Base-by-base conservation (phyloP, 2,329 filamentous ascomycete species). In the Ophiosphaerella herpotricha region DNA sequence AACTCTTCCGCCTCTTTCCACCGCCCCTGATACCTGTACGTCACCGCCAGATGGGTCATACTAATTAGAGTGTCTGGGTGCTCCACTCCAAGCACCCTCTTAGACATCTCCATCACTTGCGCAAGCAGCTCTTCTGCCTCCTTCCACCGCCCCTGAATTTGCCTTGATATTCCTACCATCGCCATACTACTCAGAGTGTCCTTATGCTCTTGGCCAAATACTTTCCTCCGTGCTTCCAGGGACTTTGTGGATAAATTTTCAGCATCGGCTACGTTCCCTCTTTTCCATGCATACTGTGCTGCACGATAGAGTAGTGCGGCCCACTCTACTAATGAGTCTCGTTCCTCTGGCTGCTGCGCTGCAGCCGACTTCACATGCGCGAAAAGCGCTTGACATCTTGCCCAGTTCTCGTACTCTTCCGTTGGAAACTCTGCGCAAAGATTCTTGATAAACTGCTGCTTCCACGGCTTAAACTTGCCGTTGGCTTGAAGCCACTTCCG, bases 391-490 rank as follows among this genome's bases (percentile, higher is more conserved):
- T 39, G 40, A 44, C 46, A 45, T 26, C 8, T n/a, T 42, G 32
- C n/a, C 50, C 36, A 48, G 31, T 49, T 53, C 38, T 46, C 36
- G n/a, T 45, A 46, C 12, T 42, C 36, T 39, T 41, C 45, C 18
- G 45, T 48, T 12, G 50, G 50, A 39, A 52, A 53, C 11, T n/a
- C 38, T 18, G 29, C 46, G 24, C 41, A 41, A 23, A 49, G 35
- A 16, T 53, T 49, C 2, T 16, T 37, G 35, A 53, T 49, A 23
- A 48, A 53, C 16, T 46, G 40, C 32, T 49, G 33, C 12, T 46
- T 68, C 57, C 68, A 75, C 24, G 21, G 44, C 24, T 75, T 64
- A 7, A 57, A 39, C 45, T 67, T 33, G 1, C 52, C 51, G 5
- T 59, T 14, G 2, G 13, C 24, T 5, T 43, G 21, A 2, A 63